Evolutionary conservation across 164 flowering plant species (phyloP), one percentile per base, ranked within the genome.

Genomic region (Tinospora cordifolia): DNA sequence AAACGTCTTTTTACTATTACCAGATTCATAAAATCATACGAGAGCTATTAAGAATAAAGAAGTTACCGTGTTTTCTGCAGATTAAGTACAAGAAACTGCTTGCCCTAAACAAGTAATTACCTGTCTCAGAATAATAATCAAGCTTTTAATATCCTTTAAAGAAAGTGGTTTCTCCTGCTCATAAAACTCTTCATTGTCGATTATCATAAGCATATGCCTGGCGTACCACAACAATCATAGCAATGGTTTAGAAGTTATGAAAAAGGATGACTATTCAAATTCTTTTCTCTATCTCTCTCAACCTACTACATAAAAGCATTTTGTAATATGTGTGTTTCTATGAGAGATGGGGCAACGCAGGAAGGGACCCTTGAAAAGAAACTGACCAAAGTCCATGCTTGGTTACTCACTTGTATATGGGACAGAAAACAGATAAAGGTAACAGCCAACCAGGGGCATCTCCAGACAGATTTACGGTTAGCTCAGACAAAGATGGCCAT

Each of bases 181-280:
- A 80, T 95, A 92, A 74, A 92, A 95, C 80, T 95, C 99, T 79
- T 95, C 99, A 79, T 92, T 95, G 68, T 92, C 98, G 58, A 89
- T 87, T 73, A 92, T 82, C 80, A 73, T 87, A 72, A 95, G 98
- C 97, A 95, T 95, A 82, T 92, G 92, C 88, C 98, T 94, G 83
- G 47, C 70, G 65, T 76, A 79, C 8, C 67, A 79, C 27, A 39
- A 75, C n/a, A 17, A 51, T 13, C 65, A 66, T 25, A n/a, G 69
- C 58, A 58, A 49, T 15, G 26, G 30, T 49, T 64, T 40, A 27
- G 15, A 64, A 64, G 58, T 39, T 24, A 67, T 39, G 15, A 10
- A 8, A 46, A 39, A 46, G 62, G 36, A 49, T 5, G 26, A 3
- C n/a, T n/a, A n/a, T n/a, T n/a, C n/a, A n/a, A n/a, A n/a, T n/a